phyloP scores from a whole-genome alignment of 2,329 filamentous ascomycete genomes.

The Penicillium sp. region DNA sequence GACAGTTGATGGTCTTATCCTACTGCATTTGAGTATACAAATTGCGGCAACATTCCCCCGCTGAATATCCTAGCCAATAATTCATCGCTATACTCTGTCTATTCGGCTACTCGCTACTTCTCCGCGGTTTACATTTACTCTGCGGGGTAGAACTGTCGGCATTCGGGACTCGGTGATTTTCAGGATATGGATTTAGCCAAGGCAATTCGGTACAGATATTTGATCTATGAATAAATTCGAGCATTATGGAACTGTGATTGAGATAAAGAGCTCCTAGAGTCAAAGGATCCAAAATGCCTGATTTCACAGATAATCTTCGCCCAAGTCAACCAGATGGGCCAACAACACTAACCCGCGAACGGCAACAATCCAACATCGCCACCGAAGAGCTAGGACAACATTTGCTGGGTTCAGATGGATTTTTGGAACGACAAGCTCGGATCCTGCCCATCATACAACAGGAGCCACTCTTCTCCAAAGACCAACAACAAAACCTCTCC shows the following conservation, averaged over 20 bases:
- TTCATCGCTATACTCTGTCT: background rate
- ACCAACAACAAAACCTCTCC: conserved; percentile 51
- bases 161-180: conserved; percentile 21
- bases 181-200: background rate
- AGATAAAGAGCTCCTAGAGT: background rate
- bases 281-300: conserved; percentile 36
- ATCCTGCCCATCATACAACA: conserved; percentile 46
- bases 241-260: background rate
- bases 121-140: conserved; percentile 11
- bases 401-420: conserved; percentile 48
- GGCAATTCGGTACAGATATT: background rate
- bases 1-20: background rate
- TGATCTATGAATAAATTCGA: background rate
- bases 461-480: conserved; percentile 51
- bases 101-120: conserved; percentile 17
- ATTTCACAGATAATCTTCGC: conserved; percentile 51
- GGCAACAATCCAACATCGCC: conserved; percentile 44
- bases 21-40: background rate
- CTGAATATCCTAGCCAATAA: background rate
- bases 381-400: conserved; percentile 47
- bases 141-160: conserved; percentile 11
- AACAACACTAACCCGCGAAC: conserved; percentile 46
- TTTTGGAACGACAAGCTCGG: conserved; percentile 48
- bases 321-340: conserved; percentile 48
- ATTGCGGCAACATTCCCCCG: background rate